phyloP scores from a whole-genome alignment of 352 stramenopile species.

The Pythium aphanidermatum region DNA sequence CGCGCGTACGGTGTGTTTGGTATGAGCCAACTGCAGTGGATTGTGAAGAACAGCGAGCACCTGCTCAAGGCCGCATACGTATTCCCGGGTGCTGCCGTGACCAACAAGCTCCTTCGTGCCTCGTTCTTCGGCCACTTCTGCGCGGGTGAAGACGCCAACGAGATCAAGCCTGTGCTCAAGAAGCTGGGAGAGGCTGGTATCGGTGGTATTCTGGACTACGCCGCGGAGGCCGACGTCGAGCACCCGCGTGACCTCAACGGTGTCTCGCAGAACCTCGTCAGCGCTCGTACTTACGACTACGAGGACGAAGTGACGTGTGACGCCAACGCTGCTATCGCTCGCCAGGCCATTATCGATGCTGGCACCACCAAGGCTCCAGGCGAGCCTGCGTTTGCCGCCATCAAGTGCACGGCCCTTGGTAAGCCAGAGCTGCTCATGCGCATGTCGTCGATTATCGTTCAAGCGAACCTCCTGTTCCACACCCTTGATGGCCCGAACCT shows the following conservation, averaged over 20 bases:
- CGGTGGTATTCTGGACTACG: conserved; percentile 96
- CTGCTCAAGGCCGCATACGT: conserved; percentile 81
- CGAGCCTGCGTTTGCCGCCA: conserved; percentile 90
- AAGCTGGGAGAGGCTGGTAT: conserved; percentile 83
- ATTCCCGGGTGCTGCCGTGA: conserved; percentile 79
- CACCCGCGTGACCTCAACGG: conserved; percentile 72
- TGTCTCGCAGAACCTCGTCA: conserved; percentile 76
- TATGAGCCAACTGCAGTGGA: conserved; percentile 73
- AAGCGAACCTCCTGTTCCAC: conserved; percentile 89
- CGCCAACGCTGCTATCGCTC: conserved; percentile 81
- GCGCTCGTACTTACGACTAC: conserved; percentile 94
- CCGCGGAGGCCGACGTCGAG: conserved; percentile 90
- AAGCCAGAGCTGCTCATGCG: conserved; percentile 95
- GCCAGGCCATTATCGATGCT: conserved; percentile 75
- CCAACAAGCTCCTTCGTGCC: conserved; percentile 84
- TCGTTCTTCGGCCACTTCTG: conserved; percentile 98
- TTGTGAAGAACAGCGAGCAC: conserved; percentile 86
- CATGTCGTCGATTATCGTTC: conserved; percentile 92
- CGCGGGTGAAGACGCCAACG: conserved; percentile 85
- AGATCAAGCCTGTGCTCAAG: conserved; percentile 76
- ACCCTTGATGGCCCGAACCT: conserved; percentile 86
- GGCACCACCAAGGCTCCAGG: conserved; percentile 29
- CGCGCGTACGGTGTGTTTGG: conserved; percentile 85
- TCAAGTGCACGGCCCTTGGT: conserved; percentile 96
- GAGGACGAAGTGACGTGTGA: conserved; percentile 93